These are phyloP conservation scores for Tetraselmis chui DNA, from an alignment of 139 green algal genomes.

Conservation along the genomic window DNA sequence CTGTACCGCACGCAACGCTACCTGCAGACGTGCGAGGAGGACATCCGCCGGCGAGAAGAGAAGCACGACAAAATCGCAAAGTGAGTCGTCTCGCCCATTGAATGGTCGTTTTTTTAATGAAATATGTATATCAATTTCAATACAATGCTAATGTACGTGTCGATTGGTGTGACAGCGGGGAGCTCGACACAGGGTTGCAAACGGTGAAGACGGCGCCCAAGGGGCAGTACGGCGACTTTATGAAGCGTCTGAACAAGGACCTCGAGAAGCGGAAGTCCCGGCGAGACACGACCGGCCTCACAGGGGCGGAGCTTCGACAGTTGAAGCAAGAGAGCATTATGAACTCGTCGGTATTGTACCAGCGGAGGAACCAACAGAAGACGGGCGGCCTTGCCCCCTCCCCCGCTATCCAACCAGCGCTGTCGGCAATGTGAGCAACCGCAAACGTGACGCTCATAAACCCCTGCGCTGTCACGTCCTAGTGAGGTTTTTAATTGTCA, in stretches of 20 bases:
- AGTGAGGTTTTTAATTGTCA: no score
- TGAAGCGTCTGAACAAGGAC: not conserved
- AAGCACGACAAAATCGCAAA: not conserved
- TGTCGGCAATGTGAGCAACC: no score
- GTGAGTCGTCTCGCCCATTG: not conserved
- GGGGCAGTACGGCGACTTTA: not conserved
- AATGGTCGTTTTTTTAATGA: no score
- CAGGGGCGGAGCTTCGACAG: not conserved
- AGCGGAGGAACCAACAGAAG: no score
- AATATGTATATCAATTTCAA: no score
- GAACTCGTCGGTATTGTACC: not conserved
- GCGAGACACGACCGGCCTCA: not conserved
- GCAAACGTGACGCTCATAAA: no score
- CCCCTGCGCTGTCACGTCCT: no score
- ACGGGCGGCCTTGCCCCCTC: no score
- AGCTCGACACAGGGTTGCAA: not conserved
- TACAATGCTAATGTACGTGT: no score
- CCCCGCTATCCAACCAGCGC: no score
- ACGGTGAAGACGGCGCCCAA: not conserved
- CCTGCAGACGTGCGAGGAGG: not conserved
- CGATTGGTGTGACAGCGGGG: no score
- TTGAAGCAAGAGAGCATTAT: not conserved
- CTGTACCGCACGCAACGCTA: not conserved
- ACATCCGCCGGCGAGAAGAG: not conserved
- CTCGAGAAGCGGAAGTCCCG: not conserved